These are phyloP conservation scores for Thalassiosira ordinaria DNA, from an alignment of 352 stramenopile species.

Conservation along the genomic window DNA sequence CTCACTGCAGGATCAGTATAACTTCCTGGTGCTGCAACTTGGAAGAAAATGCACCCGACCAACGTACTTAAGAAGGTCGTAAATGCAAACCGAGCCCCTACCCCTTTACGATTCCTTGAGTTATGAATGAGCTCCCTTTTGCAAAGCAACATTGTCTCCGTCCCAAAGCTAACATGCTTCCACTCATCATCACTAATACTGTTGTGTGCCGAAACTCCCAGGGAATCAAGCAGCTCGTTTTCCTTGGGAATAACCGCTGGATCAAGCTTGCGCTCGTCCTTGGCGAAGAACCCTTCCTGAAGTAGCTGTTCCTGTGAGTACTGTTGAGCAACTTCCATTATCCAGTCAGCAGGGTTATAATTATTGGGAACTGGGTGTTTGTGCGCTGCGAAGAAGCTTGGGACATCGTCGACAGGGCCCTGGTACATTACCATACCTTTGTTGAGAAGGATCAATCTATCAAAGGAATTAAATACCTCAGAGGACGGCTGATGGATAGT, in stretches of 20 bases:
- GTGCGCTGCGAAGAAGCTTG: conserved; percentile 59
- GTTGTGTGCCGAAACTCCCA: conserved; percentile 26
- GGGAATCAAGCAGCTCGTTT: conserved; percentile 32
- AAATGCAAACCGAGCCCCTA: conserved; percentile 60
- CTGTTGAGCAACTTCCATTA: conserved; percentile 75
- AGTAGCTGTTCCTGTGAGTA: conserved; percentile 58
- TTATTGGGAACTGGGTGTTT: conserved; percentile 70
- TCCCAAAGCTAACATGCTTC: conserved; percentile 50
- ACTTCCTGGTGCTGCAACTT: conserved; percentile 35
- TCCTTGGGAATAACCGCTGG: conserved; percentile 46
- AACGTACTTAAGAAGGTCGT: conserved; percentile 69
- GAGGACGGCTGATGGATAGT: conserved; percentile 92
- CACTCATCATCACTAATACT: conserved; percentile 32
- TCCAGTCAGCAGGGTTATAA: conserved; percentile 82
- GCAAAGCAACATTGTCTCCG: conserved; percentile 67
- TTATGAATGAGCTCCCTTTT: conserved; percentile 63
- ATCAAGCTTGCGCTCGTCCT: conserved; percentile 55
- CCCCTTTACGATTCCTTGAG: conserved; percentile 25
- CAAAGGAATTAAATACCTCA: conserved; percentile 90
- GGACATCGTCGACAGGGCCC: conserved; percentile 70
- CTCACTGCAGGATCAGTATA: conserved; percentile 31
- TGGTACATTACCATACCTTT: conserved; percentile 88
- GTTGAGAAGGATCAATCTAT: conserved; percentile 88
- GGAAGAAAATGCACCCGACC: conserved; percentile 72
- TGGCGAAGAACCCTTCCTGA: conserved; percentile 68